Evolutionary conservation across 345 rosid species (phyloP).

Genomic region (Syzygium jambos): DNA sequence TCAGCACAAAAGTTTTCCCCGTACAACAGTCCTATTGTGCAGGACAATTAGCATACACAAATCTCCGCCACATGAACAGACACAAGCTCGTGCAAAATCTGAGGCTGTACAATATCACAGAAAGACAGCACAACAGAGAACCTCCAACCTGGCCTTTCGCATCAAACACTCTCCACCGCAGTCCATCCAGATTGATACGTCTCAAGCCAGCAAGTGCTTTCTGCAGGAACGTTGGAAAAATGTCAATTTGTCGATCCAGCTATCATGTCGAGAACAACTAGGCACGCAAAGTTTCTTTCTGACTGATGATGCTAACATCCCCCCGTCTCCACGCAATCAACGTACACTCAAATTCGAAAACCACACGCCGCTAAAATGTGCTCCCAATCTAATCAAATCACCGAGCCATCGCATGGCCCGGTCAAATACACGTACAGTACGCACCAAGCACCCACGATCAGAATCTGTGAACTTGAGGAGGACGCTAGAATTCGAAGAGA

Average conservation of each 20-base stretch:
- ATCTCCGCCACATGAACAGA: neutral
- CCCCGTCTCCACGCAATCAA: neutral
- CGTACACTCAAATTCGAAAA: neutral
- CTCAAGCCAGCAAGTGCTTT: constrained; percentile 89
- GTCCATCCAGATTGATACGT: constrained; percentile 88
- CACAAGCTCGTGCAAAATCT: neutral
- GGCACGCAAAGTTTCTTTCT: neutral
- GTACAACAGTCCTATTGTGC: neutral
- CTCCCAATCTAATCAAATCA: neutral
- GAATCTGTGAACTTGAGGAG: neutral
- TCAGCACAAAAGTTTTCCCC: neutral
- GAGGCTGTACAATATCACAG: neutral
- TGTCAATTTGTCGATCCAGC: neutral
- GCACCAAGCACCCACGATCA: neutral
- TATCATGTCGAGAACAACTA: neutral
- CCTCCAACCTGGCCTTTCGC: constrained; percentile 88
- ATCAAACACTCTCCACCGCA: constrained; percentile 96
- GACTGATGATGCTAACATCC: neutral
- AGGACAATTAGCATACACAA: neutral
- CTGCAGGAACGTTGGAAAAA: constrained; percentile 31
- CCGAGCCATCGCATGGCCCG: neutral
- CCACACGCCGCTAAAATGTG: neutral
- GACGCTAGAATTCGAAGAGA: neutral
- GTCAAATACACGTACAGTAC: neutral
- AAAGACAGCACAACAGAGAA: neutral